Percentiles rank a stretch among this genome's conserved stretches.
phyloP scores from a whole-genome alignment of 345 rosid species.

The Gossypium stocksii region DNA sequence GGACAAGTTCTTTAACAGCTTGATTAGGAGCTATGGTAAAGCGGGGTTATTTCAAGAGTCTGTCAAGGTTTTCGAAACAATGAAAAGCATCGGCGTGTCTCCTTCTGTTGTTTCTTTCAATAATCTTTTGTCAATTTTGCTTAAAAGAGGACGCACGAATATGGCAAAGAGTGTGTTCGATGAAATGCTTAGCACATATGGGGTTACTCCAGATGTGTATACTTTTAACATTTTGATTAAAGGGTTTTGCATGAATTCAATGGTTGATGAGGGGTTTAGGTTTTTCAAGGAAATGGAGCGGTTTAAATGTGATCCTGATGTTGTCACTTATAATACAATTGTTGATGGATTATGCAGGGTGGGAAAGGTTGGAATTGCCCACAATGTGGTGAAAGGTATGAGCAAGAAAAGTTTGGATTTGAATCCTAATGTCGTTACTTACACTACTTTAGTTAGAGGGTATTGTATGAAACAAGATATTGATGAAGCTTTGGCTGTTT shows the following conservation, averaged over 20 bases:
- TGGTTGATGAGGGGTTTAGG: slow-evolving; percentile 67
- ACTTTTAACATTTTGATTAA: slow-evolving; percentile 67
- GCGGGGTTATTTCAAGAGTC: slow-evolving; percentile 74
- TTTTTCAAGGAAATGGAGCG: slow-evolving; percentile 56
- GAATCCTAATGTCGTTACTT: slow-evolving; percentile 62
- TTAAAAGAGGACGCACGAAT: slow-evolving; percentile 64
- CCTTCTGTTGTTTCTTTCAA: slow-evolving; percentile 72
- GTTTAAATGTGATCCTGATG: slow-evolving; percentile 54
- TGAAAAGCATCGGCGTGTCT: slow-evolving; percentile 65
- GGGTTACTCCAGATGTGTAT: slow-evolving; percentile 63
- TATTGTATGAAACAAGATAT: slow-evolving; percentile 64
- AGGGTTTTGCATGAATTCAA: slow-evolving; percentile 66
- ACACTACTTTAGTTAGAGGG: slow-evolving; percentile 78
- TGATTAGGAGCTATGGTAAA: slow-evolving; percentile 63
- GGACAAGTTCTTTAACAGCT: slow-evolving; percentile 68
- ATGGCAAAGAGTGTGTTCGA: slow-evolving; percentile 64
- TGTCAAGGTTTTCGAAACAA: slow-evolving; percentile 46
- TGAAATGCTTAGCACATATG: slow-evolving; percentile 75
- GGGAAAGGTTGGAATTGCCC: slow-evolving; percentile 72
- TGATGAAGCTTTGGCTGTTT: slow-evolving; percentile 57
- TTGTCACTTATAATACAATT: slow-evolving; percentile 69
- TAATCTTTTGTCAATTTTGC: slow-evolving; percentile 51
- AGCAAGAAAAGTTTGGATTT: slow-evolving; percentile 34
- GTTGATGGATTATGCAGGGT: slow-evolving; percentile 77
- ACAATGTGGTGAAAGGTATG: slow-evolving; percentile 73